A percentile compares a stretch with the other conserved stretches of the same genome.
phyloP scores from a whole-genome alignment of 441 rosid genomes.

The Adansonia grandidieri region DNA sequence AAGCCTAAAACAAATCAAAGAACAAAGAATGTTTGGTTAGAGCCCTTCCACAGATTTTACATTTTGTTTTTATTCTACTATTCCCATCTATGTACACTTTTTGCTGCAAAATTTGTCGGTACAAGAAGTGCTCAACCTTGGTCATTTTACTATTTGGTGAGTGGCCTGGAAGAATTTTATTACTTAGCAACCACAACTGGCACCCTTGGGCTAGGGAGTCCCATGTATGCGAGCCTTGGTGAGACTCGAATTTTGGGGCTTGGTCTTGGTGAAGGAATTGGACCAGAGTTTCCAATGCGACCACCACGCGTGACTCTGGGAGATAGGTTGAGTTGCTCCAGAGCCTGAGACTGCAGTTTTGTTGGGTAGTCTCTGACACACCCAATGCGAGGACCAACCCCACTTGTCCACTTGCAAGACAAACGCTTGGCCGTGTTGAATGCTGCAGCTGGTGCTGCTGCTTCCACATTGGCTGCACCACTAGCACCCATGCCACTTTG shows the following conservation, averaged over 20 bases:
- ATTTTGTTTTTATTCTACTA: background rate
- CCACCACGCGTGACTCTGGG: slow-evolving; percentile 47
- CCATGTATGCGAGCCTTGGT: slow-evolving; percentile 78
- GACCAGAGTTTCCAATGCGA: slow-evolving; percentile 34
- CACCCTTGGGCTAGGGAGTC: slow-evolving; percentile 61
- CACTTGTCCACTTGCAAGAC: slow-evolving; percentile 80
- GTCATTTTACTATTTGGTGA: background rate
- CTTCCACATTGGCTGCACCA: slow-evolving; percentile 28
- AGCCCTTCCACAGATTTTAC: background rate
- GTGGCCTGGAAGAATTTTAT: background rate
- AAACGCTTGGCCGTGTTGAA: slow-evolving; percentile 49
- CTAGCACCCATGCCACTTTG: background rate
- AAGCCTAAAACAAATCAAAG: slow-evolving; percentile 6
- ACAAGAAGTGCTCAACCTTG: slow-evolving; percentile 19
- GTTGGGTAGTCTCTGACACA: slow-evolving; percentile 82
- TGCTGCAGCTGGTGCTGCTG: slow-evolving; percentile 22
- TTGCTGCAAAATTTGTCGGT: background rate
- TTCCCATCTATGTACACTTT: background rate
- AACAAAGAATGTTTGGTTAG: slow-evolving; percentile 13
- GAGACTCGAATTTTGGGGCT: slow-evolving; percentile 65
- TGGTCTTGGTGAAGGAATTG: slow-evolving; percentile 80
- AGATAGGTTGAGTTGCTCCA: slow-evolving; percentile 72
- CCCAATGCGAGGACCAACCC: slow-evolving; percentile 80
- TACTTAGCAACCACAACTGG: background rate
- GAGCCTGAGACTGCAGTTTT: slow-evolving; percentile 62